These are phyloP conservation scores for Pistacia atlantica DNA, from an alignment of 345 rosid genomes.

Conservation along the genomic window DNA sequence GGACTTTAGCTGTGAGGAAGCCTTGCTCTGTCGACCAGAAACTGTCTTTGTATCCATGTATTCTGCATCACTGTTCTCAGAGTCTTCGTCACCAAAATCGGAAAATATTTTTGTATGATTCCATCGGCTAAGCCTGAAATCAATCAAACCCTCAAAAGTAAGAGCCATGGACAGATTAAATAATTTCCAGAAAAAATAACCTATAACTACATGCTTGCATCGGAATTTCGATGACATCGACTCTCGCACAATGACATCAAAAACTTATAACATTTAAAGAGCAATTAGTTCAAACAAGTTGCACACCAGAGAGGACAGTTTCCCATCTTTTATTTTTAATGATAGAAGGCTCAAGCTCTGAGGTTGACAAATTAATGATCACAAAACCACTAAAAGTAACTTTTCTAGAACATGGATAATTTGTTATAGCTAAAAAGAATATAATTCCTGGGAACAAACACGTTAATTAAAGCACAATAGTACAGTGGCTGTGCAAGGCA, in stretches of 20 bases:
- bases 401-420: background rate
- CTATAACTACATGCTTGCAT: background rate
- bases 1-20: conserved; percentile 45
- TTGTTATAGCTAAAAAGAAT: background rate
- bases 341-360: too few species aligned
- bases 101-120: conserved; percentile 94
- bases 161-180: background rate
- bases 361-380: too few species aligned
- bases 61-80: conserved; percentile 54
- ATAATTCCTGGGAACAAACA: background rate
- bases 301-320: background rate
- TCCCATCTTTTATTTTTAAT: too few species aligned
- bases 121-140: conserved; percentile 82
- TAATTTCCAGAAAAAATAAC: background rate
- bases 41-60: conserved; percentile 46
- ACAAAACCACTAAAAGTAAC: background rate
- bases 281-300: background rate
- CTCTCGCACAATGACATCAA: background rate
- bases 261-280: background rate
- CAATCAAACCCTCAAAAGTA: conserved; percentile 3
- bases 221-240: background rate
- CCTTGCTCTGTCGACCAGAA: conserved; percentile 48
- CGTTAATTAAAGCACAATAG: background rate
- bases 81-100: conserved; percentile 68
- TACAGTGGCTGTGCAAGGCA: background rate